Conservation (phyloP, 306 rosid genomes). For the Datisca glomerata region DNA sequence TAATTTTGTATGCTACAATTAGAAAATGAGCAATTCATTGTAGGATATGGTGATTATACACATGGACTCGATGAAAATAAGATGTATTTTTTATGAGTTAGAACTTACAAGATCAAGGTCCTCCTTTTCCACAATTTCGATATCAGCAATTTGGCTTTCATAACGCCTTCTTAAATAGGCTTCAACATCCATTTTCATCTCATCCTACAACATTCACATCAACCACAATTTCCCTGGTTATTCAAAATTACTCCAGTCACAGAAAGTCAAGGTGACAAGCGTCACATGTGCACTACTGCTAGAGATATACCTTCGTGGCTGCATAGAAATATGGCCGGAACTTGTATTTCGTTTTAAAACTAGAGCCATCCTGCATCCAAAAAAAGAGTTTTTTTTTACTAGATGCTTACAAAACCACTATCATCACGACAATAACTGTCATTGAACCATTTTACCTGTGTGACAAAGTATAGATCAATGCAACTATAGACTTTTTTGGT, state of each 20-base stretch:
- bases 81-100: too few species aligned
- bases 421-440: too few species aligned
- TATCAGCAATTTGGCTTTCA: slow-evolving; percentile 73
- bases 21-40: too few species aligned
- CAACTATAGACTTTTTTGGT: slow-evolving; percentile 57
- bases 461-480: slow-evolving; percentile 74
- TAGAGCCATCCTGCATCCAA: slow-evolving; percentile 75
- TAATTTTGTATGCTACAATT: too few species aligned
- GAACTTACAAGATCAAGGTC: slow-evolving; percentile 92
- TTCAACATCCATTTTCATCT: slow-evolving; percentile 80
- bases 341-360: slow-evolving; percentile 76
- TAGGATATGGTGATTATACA: too few species aligned
- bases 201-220: slow-evolving; percentile 34
- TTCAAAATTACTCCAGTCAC: too few species aligned
- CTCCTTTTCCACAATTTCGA: slow-evolving; percentile 71
- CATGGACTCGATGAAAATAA: too few species aligned
- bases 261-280: too few species aligned
- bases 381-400: too few species aligned
- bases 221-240: too few species aligned
- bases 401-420: too few species aligned
- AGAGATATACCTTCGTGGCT: slow-evolving; percentile 57
- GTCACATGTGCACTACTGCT: too few species aligned
- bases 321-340: slow-evolving; percentile 82
- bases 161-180: slow-evolving; percentile 70
- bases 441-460: slow-evolving; percentile 58